Evolutionary conservation across 2,329 filamentous ascomycete species (phyloP), one percentile per base, ranked within the genome.

Genomic region (Pseudophaeomoniella oleicola): DNA sequence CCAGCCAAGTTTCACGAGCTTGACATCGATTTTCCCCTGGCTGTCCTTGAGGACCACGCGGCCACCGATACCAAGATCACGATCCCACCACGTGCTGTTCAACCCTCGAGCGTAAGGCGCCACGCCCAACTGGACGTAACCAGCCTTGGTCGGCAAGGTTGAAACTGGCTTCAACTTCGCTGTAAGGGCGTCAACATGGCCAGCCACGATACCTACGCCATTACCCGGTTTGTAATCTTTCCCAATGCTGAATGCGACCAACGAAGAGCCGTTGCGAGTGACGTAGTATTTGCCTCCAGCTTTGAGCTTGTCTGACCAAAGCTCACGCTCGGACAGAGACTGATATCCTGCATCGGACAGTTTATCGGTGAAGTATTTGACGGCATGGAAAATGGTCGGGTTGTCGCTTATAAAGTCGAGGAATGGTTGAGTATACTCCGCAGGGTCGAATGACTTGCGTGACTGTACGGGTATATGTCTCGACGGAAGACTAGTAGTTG

Each of bases 41-140:
- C 68, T 55, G 47, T 94, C 78, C 44, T 78, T 81, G 32, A 96
- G 78, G 34, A 96, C 67, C 3, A 96, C 88, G 32, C 86, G 71
- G 29, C 90, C 90, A 44, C 86, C 90, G 48, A 96, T 81, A 45
- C 82, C 79, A 36, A 98, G 70, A 57, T 98, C 90, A 27, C 90
- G 75, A 57, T 96, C 90, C 88, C 87, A 96, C 90, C 90, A 96
- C 1, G 90, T 96, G 43, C 69, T 67, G 54, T 87, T 90, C 42
- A 96, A 62, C 2, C 68, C 86, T 35, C 90, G 88, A 6, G 86
- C 88, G 54, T 96, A 98, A 1, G 83, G 90, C 2, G 90, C 87
- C 37, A 96, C 84, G 16, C 84, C 88, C 4, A 96, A 71, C 63
- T 96, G 85, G 17, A 84, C 58, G 53, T 85, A 98, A 37, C 90